Evolutionary conservation across 2,329 filamentous ascomycete genomes (phyloP), one percentile per base, ranked within the genome.

Genomic region (Mycosphaerella arachidis): DNA sequence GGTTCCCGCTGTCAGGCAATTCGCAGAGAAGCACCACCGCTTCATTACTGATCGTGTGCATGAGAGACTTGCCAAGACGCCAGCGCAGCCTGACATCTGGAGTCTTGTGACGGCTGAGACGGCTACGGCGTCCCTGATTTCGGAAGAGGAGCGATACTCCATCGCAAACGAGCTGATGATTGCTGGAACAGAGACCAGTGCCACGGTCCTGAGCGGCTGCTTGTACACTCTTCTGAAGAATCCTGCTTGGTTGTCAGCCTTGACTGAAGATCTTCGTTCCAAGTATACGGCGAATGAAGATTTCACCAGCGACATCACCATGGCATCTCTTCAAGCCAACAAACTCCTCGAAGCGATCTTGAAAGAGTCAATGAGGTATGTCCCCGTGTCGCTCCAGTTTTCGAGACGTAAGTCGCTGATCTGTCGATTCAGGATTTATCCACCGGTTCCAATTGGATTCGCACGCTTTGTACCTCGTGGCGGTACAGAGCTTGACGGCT

Each of bases 161-260:
- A 75, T 67, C 27, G 68, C 66, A 6, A 61, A 63, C 5, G 61
- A 72, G 8, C 64, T 77, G 35, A 74, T 76, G 63, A 59, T 73
- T 37, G 75, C 72, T 1, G 75, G 75, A 1, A 75, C 71, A 8
- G 75, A 77, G 53, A 75, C 74, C 0, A 73, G 69, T 1, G 73
- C 73, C 1, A 76, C 74, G 1, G 59, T 72, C 1, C 58, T 77
- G 8, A 61, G 62, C 12, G 71, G 71, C 6, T 63, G 68, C 8
- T 68, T 66, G 1, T 75, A 70, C 56, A 60, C 68, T 12, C 63
- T 75, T 13, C 58, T 73, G 6, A 67, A 62, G 0, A 70, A 74
- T 45, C 73, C 70, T 4, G 33, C 61, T 1, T 64, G 64, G 1
- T 40, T 73, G 69, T 16, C 52, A 1, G 70, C 68, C 13, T 64